phyloP scores from a whole-genome alignment of 306 rosid genomes.

The Vigna radiata region DNA sequence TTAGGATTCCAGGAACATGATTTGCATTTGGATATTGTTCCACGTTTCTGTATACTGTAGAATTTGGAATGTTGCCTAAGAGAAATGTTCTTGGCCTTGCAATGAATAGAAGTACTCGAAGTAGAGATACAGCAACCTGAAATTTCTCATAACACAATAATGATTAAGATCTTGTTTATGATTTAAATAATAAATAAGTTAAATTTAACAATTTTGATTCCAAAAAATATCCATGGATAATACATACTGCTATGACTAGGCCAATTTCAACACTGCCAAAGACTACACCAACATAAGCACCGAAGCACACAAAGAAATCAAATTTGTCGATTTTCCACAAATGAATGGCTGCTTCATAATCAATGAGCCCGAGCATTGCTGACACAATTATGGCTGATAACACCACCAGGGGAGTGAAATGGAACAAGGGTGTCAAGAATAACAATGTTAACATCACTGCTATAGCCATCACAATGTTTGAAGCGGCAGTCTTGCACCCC shows the following conservation, averaged over 20 bases:
- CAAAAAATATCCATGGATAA: background rate
- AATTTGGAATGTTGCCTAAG: constrained; percentile 80
- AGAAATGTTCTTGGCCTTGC: constrained; percentile 76
- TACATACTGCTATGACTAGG: constrained; percentile 76
- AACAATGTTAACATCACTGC: constrained; percentile 86
- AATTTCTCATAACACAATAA: background rate
- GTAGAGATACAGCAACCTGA: constrained; percentile 75
- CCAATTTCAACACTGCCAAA: constrained; percentile 88
- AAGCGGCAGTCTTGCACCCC: constrained; percentile 93
- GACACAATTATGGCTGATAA: constrained; percentile 80
- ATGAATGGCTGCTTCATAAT: constrained; percentile 82
- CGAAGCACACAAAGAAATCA: constrained; percentile 77
- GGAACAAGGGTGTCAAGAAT: constrained; percentile 88
- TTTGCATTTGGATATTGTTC: constrained; percentile 79
- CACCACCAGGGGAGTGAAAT: constrained; percentile 92
- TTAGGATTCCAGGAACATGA: constrained; percentile 74
- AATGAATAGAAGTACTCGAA: constrained; percentile 69
- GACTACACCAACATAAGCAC: constrained; percentile 81
- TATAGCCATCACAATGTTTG: constrained; percentile 89
- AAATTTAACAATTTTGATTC: no score
- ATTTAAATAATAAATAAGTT: no score
- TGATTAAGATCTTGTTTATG: no score
- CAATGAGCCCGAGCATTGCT: constrained; percentile 93
- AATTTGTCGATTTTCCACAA: constrained; percentile 94
- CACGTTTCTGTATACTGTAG: constrained; percentile 65